Evolutionary conservation across 1,284 basidiomycete species (phyloP).

Genomic region (Sphaerobolus stellatus): DNA sequence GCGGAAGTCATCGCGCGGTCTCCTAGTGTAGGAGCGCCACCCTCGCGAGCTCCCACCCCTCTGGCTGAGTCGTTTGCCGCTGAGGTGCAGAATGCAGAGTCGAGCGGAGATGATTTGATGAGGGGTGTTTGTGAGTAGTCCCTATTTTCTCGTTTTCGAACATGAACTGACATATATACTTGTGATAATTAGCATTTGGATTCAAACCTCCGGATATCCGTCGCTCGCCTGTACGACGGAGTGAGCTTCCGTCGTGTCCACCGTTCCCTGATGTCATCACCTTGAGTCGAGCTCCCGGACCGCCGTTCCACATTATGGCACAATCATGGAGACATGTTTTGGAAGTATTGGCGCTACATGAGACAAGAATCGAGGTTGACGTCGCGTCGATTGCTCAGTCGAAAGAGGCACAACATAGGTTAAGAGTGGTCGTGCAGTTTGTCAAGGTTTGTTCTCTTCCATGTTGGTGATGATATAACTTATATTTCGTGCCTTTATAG

Average conservation of each 20-base stretch:
- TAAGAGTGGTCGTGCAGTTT: constrained; percentile 75
- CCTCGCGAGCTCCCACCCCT: no score
- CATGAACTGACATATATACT: no score
- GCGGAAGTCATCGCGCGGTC: no score
- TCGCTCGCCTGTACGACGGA: constrained; percentile 45
- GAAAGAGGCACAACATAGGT: constrained; percentile 55
- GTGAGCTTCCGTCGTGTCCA: constrained; percentile 22
- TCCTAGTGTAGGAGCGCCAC: no score
- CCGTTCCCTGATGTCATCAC: constrained; percentile 68
- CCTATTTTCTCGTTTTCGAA: no score
- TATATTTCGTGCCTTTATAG: constrained; percentile 3
- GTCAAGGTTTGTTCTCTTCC: constrained; percentile 51
- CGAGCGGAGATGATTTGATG: no score
- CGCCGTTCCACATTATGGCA: constrained; percentile 68
- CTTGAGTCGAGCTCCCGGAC: constrained; percentile 63
- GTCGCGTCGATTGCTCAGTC: constrained; percentile 60
- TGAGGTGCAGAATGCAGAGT: no score
- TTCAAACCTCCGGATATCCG: constrained; percentile 60
- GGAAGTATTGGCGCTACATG: constrained; percentile 67
- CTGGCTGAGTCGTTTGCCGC: no score
- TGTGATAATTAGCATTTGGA: constrained; percentile 69
- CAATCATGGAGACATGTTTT: constrained; percentile 70
- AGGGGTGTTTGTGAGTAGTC: no score
- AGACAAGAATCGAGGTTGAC: constrained; percentile 66
- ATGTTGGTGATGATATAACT: not conserved